These are phyloP conservation scores for Nasturtium officinale DNA, from an alignment of 345 rosid genomes.

Conservation along the genomic window DNA sequence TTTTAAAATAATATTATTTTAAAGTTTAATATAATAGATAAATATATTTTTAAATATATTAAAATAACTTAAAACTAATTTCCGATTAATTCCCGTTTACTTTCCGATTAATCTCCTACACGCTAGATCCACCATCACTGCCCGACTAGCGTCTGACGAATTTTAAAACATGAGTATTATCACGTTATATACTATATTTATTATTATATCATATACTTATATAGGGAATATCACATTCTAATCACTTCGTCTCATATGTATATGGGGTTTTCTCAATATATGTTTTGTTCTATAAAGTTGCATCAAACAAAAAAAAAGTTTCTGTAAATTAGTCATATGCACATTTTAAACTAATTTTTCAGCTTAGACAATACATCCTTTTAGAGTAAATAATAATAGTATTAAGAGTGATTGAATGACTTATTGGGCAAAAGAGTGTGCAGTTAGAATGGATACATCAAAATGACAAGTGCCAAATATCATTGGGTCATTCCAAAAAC, in stretches of 20 bases:
- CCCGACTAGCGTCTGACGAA: too few species aligned
- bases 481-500: slow-evolving; percentile 34
- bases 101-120: too few species aligned
- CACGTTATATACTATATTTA: not conserved
- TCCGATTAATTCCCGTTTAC: too few species aligned
- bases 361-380: slow-evolving; percentile 9
- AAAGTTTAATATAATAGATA: too few species aligned
- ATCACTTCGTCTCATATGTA: slow-evolving; percentile 8
- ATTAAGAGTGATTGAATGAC: slow-evolving; percentile 14
- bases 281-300: not conserved
- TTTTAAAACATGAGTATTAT: too few species aligned
- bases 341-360: not conserved
- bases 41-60: too few species aligned
- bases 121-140: too few species aligned
- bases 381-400: not conserved
- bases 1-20: too few species aligned
- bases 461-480: slow-evolving; percentile 37
- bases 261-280: not conserved
- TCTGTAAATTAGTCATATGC: not conserved
- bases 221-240: slow-evolving; percentile 2
- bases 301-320: not conserved
- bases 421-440: slow-evolving; percentile 27
- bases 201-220: slow-evolving; percentile 10
- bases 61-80: too few species aligned
- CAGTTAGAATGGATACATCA: slow-evolving; percentile 41